Percentiles rank a stretch among this genome's conserved stretches.
phyloP scores from a whole-genome alignment of 129 eudicot genomes.

The Sambucus nigra region DNA sequence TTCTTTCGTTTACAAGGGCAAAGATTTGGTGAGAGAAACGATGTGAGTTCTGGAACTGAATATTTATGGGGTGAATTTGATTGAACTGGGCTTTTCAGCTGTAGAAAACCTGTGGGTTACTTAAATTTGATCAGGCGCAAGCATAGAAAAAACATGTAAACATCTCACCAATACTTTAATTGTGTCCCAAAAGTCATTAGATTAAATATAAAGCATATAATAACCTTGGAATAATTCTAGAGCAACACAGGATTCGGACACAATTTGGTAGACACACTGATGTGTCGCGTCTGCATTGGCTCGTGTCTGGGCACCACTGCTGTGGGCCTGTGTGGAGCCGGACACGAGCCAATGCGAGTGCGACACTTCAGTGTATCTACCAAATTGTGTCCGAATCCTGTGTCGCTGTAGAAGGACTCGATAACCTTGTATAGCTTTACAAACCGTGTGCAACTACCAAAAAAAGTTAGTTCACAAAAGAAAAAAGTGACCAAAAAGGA shows the following conservation, averaged over 20 bases:
- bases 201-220: too few species aligned
- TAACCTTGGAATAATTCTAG: too few species aligned
- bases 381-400: too few species aligned
- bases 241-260: too few species aligned
- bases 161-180: neutral
- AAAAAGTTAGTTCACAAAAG: neutral
- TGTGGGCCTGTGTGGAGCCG: too few species aligned
- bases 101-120: conserved; percentile 57
- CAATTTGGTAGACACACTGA: too few species aligned
- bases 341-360: too few species aligned
- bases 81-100: conserved; percentile 68
- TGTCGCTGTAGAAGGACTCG: too few species aligned
- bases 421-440: neutral
- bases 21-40: conserved; percentile 49
- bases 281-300: too few species aligned
- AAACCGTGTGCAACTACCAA: neutral
- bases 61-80: conserved; percentile 41
- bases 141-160: neutral
- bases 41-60: conserved; percentile 33
- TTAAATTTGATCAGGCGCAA: neutral
- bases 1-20: conserved; percentile 37
- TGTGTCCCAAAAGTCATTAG: too few species aligned
- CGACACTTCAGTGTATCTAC: too few species aligned
- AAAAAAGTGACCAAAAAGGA: neutral
- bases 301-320: too few species aligned